phyloP scores from a whole-genome alignment of 2,329 filamentous ascomycete species.

The Aspergillus sp. region DNA sequence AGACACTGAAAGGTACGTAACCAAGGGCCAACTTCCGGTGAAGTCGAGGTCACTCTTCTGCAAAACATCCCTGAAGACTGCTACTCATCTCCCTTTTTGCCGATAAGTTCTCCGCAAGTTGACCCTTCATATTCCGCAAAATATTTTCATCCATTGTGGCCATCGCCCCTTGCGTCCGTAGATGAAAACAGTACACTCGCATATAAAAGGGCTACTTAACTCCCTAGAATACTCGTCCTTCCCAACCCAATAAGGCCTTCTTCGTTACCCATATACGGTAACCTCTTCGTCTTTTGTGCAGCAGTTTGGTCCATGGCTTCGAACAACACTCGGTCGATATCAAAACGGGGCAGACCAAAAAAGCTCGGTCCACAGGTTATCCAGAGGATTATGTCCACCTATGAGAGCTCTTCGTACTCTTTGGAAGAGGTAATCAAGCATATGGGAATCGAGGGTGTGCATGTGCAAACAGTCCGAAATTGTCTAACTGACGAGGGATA shows the following conservation, averaged over 20 bases:
- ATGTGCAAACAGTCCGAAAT: neutral
- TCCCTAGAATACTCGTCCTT: neutral
- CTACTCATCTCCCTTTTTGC: neutral
- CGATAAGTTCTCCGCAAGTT: neutral
- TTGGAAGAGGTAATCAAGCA: neutral
- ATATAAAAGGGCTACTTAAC: neutral
- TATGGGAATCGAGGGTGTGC: neutral
- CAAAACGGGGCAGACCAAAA: neutral
- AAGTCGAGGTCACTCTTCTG: neutral
- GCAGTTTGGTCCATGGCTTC: neutral
- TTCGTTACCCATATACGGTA: neutral
- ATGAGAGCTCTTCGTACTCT: neutral
- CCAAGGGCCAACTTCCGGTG: neutral
- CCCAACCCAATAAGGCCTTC: neutral
- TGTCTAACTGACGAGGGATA: neutral
- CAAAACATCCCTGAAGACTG: neutral
- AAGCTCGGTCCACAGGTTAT: neutral
- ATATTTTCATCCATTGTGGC: neutral
- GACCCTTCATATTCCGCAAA: neutral
- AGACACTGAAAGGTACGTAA: neutral
- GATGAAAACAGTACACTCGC: neutral
- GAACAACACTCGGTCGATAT: neutral
- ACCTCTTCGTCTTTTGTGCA: neutral
- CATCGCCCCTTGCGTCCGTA: neutral
- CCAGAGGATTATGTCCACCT: neutral